Evolutionary conservation across 2,329 filamentous ascomycete genomes (phyloP), one percentile per base, ranked within the genome.

Genomic region (Stromatinia cepivora): DNA sequence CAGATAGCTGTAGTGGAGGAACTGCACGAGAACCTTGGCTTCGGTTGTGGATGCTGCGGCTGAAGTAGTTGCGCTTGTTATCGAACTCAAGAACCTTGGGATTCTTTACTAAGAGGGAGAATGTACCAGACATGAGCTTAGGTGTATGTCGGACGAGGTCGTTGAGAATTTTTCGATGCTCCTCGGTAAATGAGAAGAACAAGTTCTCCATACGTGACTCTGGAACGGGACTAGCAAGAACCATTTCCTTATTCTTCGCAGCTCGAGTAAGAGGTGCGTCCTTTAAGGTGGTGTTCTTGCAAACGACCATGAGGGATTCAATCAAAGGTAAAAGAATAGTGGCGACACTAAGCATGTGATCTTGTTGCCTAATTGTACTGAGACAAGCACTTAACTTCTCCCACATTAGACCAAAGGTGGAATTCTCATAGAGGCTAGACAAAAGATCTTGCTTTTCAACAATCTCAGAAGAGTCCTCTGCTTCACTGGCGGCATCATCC

Each of bases 31-130:
- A 86, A 76, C 92, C 89, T 67, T 87, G 87, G 66, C 86, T 86
- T 64, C 91, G 88, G 58, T 87, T 87, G 80, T 99, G 95, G 15
- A 99, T 90, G 77, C 93, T 94, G 71, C 95, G 91, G 79, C 89
- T 97, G 84, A 99, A 99, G 85, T 96, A 99, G 81, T 97, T 98
- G 76, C 95, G 93, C 84, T 99, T 99, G 83, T 99, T 99, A 82
- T 99, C 95, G 77, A 99, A 99, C 78, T 99, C 95, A 17, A 99
- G 84, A 4, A 99, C 96, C 85, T 98, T 99, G 36, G 95, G 96
- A 78, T 99, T 99, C 84, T 97, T 97, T 72, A 98, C 95, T 61
- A 99, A 83, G 22, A 99, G 85, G 15, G 94, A 94, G 81, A 99
- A 97, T 3, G 94, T 97, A 66, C 95, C 95, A 70, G 94, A 97